Evolutionary conservation across 345 rosid species (phyloP), one percentile per base, ranked within the genome.

Genomic region (Lumnitzera littorea): DNA sequence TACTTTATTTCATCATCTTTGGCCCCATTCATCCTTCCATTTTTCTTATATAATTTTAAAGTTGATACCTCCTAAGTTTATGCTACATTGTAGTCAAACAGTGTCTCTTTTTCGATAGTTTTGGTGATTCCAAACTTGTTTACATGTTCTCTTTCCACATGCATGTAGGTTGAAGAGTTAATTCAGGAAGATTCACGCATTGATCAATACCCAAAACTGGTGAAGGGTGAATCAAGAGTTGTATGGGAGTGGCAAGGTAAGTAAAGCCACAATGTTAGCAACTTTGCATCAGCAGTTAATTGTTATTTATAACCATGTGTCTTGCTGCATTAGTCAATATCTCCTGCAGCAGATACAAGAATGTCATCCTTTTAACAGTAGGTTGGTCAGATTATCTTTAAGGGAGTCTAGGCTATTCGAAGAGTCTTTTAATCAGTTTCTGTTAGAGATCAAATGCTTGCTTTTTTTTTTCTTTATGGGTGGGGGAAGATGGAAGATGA

Each of bases 241-340:
- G 96, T 89, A 54, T 92, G 96, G 96, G 96, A 92, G 72, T 89
- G 96, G 98, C 96, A 92, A 84, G 96, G 98, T 89, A 75, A 48
- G 16, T 47, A 10, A 60, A 36, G 66, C 58, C 15, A 36, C 48
- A 8, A 14, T 55, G 20, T 55, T 24, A 55, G 2, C 58, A 20
- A 13, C 9, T 8, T 24, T 16, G 2, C 15, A 3, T 12, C 29
- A 3, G 14, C 16, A 55, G 6, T 7, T 3, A 27, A 0, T 27
- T 27, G 31, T 27, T 15, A 15, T 15, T 16, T 52, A 11, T 24
- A 15, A 52, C 27, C 16, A 3, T 29, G 46, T 9, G 3, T 52
- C 4, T 3, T n/a, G 55, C 24, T 53, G 24, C 27, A 20, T 36
- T 27, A 27, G 12, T 27, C 27, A 36, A 29, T 10, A 13, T 29